phyloP scores from a whole-genome alignment of 2,329 filamentous ascomycete species.

The Microcyclosporella mali region DNA sequence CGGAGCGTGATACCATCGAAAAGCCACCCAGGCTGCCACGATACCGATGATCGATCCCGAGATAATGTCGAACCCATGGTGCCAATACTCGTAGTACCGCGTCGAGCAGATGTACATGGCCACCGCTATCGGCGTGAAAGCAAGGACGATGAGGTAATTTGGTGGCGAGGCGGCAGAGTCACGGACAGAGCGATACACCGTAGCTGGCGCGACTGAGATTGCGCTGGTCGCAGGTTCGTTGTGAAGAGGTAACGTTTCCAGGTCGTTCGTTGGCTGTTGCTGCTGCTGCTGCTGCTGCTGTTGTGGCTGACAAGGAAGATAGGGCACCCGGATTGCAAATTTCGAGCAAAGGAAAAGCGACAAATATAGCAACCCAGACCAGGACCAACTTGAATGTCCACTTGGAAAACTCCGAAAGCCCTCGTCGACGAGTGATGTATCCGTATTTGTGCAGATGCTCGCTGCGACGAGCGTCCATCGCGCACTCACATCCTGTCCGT shows the following conservation, averaged over 20 bases:
- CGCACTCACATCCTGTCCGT: constrained; percentile 45
- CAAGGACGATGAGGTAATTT: constrained; percentile 53
- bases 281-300: constrained; percentile 3
- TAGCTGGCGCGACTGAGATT: background rate
- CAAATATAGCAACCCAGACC: constrained; percentile 76
- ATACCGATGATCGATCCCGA: constrained; percentile 77
- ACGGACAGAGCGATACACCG: constrained; percentile 32
- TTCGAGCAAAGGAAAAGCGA: constrained; percentile 82
- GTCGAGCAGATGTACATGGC: constrained; percentile 50
- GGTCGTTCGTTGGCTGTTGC: constrained; percentile 13
- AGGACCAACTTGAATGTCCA: constrained; percentile 67
- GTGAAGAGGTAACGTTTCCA: constrained; percentile 15
- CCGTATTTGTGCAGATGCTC: constrained; percentile 64
- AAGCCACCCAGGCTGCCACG: constrained; percentile 64
- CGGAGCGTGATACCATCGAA: constrained; percentile 80
- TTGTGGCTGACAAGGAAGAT: constrained; percentile 44
- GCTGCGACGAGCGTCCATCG: constrained; percentile 67
- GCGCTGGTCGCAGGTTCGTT: background rate
- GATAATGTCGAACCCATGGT: constrained; percentile 88
- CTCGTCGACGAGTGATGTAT: constrained; percentile 60
- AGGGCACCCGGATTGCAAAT: constrained; percentile 68
- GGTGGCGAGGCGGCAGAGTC: constrained; percentile 76
- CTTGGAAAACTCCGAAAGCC: constrained; percentile 81
- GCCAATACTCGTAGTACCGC: constrained; percentile 80
- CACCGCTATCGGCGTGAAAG: constrained; percentile 15